phyloP scores from a whole-genome alignment of 768 basidiomycete species.

The Filobasidium wieringae region DNA sequence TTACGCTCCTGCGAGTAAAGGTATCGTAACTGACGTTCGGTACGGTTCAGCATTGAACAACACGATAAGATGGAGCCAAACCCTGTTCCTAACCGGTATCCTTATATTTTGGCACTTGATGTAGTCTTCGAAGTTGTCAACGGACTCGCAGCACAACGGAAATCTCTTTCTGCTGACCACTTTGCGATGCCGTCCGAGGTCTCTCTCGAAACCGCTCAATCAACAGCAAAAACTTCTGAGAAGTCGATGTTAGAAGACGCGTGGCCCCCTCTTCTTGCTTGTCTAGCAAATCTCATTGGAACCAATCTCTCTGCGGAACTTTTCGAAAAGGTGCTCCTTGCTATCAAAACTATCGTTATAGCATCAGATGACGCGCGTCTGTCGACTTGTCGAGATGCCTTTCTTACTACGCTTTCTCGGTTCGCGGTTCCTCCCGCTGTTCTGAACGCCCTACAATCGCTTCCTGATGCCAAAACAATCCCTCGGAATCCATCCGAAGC shows the following conservation, averaged over 20 bases:
- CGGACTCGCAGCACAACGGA: background rate
- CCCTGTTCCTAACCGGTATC: slow-evolving; percentile 80
- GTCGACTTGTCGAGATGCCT: slow-evolving; percentile 75
- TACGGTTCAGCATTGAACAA: slow-evolving; percentile 72
- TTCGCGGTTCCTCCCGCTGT: slow-evolving; percentile 82
- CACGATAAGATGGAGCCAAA: slow-evolving; percentile 95
- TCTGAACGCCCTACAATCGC: slow-evolving; percentile 66
- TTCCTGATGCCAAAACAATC: too few species aligned
- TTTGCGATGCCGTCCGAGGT: too few species aligned
- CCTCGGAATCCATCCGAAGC: too few species aligned
- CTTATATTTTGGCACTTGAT: slow-evolving; percentile 82
- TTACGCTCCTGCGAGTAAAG: too few species aligned
- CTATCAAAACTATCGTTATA: slow-evolving; percentile 1
- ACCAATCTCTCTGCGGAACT: slow-evolving; percentile 87
- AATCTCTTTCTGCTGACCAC: too few species aligned
- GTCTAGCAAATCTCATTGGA: slow-evolving; percentile 73
- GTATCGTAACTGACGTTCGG: slow-evolving; percentile 17
- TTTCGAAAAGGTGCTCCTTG: slow-evolving; percentile 41
- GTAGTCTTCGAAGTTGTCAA: slow-evolving; percentile 70
- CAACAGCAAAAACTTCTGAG: too few species aligned
- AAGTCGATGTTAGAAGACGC: slow-evolving; percentile 69
- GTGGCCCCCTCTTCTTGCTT: slow-evolving; percentile 87
- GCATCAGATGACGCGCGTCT: background rate
- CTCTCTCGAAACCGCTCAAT: too few species aligned
- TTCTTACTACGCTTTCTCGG: slow-evolving; percentile 79